A percentile compares a stretch with the other conserved stretches of the same genome.
phyloP scores from a whole-genome alignment of 176 grass and related monocot genomes.

The Aegilops longissima region DNA sequence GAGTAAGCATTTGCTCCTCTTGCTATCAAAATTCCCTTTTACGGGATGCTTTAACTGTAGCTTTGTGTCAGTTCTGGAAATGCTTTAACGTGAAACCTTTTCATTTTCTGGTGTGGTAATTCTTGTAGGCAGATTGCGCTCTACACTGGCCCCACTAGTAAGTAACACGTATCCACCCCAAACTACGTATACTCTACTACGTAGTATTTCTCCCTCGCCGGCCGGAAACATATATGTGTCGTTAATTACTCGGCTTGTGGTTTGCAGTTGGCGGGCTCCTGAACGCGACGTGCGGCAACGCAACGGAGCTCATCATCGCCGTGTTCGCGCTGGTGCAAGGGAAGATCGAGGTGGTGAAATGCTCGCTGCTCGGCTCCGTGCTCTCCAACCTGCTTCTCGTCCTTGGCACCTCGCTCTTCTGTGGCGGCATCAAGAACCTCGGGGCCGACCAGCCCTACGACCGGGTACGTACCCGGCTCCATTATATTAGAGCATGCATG shows the following conservation, averaged over 20 bases:
- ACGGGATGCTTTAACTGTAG: neutral
- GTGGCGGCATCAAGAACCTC: constrained; percentile 70
- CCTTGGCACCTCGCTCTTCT: constrained; percentile 82
- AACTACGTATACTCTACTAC: neutral
- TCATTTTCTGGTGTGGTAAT: neutral
- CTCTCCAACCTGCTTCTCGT: constrained; percentile 96
- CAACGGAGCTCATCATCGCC: constrained; percentile 89
- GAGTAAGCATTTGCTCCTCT: constrained; percentile 52
- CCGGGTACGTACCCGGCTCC: constrained; percentile 32
- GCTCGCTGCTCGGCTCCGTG: constrained; percentile 84
- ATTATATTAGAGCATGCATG: neutral
- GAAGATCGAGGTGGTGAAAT: constrained; percentile 89
- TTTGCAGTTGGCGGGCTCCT: constrained; percentile 80
- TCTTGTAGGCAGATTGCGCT: constrained; percentile 69
- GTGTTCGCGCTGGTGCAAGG: constrained; percentile 72
- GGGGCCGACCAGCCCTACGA: constrained; percentile 56
- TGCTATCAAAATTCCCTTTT: neutral
- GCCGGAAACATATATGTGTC: neutral
- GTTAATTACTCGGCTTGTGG: neutral
- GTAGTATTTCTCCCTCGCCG: neutral
- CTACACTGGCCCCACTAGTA: constrained; percentile 88
- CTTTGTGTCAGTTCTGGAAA: neutral
- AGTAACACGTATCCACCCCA: neutral
- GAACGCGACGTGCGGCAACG: constrained; percentile 98
- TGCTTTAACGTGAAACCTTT: neutral